Conservation (phyloP, 345 rosid genomes). For the Triadica sebifera region DNA sequence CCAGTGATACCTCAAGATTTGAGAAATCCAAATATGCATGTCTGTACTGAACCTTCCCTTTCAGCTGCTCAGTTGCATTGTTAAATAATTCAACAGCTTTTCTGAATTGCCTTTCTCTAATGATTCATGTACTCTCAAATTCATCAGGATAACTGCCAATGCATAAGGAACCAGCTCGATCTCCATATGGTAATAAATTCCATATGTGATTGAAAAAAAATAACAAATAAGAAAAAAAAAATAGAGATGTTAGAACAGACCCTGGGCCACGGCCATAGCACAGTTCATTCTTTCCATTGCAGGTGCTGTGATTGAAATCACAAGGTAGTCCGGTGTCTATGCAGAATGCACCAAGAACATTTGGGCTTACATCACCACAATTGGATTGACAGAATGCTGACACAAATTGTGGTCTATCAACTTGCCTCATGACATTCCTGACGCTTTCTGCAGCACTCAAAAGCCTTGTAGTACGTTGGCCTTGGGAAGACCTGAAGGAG, state of each 20-base stretch:
- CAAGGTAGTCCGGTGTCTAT: slow-evolving; percentile 81
- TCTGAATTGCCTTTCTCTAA: slow-evolving; percentile 83
- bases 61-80: slow-evolving; percentile 68
- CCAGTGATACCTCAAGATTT: slow-evolving; percentile 63
- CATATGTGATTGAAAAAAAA: background rate
- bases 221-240: background rate
- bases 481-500: slow-evolving; percentile 65
- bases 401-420: slow-evolving; percentile 72
- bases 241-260: slow-evolving; percentile 25
- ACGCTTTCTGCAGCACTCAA: slow-evolving; percentile 72
- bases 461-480: slow-evolving; percentile 55
- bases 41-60: slow-evolving; percentile 71
- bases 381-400: slow-evolving; percentile 94
- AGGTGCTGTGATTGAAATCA: slow-evolving; percentile 93
- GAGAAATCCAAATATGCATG: slow-evolving; percentile 78
- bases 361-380: slow-evolving; percentile 98
- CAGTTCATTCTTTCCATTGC: slow-evolving; percentile 80
- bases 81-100: slow-evolving; percentile 73
- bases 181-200: background rate
- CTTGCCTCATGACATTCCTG: slow-evolving; percentile 63
- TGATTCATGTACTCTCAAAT: slow-evolving; percentile 85
- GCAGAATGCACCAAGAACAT: slow-evolving; percentile 91
- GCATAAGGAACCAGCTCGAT: background rate
- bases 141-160: slow-evolving; percentile 81
- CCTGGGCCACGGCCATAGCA: slow-evolving; percentile 98